phyloP scores from a whole-genome alignment of 2,329 filamentous ascomycete genomes.

The Cyclaneusma minus region DNA sequence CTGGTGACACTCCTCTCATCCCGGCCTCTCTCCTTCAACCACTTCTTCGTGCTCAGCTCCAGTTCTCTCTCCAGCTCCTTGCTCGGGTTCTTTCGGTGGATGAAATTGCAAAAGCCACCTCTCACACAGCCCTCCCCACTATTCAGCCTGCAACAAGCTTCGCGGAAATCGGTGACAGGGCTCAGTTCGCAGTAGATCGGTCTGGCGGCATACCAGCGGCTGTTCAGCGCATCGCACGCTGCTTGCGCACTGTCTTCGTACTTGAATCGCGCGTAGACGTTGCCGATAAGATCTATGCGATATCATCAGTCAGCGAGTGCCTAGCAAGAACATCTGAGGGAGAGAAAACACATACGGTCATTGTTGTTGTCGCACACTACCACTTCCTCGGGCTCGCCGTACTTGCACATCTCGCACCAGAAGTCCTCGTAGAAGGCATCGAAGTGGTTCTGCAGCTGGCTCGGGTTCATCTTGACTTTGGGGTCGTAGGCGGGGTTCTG shows the following conservation, averaged over 20 bases:
- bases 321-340: not conserved
- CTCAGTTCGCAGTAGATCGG: slow-evolving; percentile 97
- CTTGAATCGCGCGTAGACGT: slow-evolving; percentile 99
- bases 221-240: slow-evolving; percentile 88
- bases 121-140: slow-evolving; percentile 89
- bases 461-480: slow-evolving; percentile 91
- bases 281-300: slow-evolving; percentile 72
- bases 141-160: slow-evolving; percentile 92
- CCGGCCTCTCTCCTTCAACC: slow-evolving; percentile 70
- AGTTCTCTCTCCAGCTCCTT: slow-evolving; percentile 81
- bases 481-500: slow-evolving; percentile 96
- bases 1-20: slow-evolving; percentile 70
- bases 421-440: slow-evolving; percentile 99
- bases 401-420: slow-evolving; percentile 99
- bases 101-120: slow-evolving; percentile 98
- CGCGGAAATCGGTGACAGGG: slow-evolving; percentile 93
- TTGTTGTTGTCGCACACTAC: slow-evolving; percentile 99
- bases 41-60: slow-evolving; percentile 85
- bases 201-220: slow-evolving; percentile 88
- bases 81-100: slow-evolving; percentile 89
- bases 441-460: slow-evolving; percentile 97
- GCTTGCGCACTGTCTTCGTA: slow-evolving; percentile 93
- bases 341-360: slow-evolving; percentile 48
- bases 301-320: not conserved
- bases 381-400: slow-evolving; percentile 91